Conservation (phyloP, 345 rosid genomes). For the Viola odorata region DNA sequence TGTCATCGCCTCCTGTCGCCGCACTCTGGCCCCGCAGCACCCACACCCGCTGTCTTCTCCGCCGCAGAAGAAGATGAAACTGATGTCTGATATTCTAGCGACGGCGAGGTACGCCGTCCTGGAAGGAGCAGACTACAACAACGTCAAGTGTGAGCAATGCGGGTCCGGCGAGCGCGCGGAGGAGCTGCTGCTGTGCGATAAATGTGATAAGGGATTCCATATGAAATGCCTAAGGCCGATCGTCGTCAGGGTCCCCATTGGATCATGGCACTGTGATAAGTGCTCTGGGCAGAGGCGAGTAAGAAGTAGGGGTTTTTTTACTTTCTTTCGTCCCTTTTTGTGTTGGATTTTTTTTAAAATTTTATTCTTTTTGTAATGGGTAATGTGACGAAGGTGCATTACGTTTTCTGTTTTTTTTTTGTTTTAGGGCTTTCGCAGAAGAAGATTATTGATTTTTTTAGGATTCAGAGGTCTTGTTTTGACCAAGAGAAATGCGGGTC, state of each 20-base stretch:
- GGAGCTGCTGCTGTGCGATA: conserved; percentile 75
- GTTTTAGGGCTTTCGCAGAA: conserved; percentile 68
- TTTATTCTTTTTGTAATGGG: background rate
- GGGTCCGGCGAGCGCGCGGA: conserved; percentile 58
- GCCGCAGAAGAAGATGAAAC: conserved; percentile 48
- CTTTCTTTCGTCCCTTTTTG: conserved; percentile 11
- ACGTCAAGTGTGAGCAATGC: conserved; percentile 64
- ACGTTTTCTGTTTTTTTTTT: conserved; percentile 11
- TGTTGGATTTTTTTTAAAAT: background rate
- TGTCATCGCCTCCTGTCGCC: conserved; percentile 33
- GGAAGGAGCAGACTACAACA: conserved; percentile 38
- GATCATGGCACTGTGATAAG: conserved; percentile 68
- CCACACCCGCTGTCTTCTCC: conserved; percentile 37
- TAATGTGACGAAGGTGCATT: conserved; percentile 2
- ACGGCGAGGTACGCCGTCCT: conserved; percentile 39
- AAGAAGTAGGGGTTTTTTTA: conserved; percentile 56
- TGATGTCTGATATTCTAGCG: conserved; percentile 50
- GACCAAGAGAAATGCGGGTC: conserved; percentile 23
- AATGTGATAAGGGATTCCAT: conserved; percentile 84
- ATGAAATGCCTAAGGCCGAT: conserved; percentile 87
- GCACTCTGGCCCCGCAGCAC: conserved; percentile 40
- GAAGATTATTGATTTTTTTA: conserved; percentile 75
- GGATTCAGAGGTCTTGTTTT: conserved; percentile 47
- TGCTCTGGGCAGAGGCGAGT: conserved; percentile 71
- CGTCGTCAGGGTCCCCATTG: conserved; percentile 69